phyloP scores from a whole-genome alignment of 768 basidiomycete genomes.

The Tylopilus intermedius region DNA sequence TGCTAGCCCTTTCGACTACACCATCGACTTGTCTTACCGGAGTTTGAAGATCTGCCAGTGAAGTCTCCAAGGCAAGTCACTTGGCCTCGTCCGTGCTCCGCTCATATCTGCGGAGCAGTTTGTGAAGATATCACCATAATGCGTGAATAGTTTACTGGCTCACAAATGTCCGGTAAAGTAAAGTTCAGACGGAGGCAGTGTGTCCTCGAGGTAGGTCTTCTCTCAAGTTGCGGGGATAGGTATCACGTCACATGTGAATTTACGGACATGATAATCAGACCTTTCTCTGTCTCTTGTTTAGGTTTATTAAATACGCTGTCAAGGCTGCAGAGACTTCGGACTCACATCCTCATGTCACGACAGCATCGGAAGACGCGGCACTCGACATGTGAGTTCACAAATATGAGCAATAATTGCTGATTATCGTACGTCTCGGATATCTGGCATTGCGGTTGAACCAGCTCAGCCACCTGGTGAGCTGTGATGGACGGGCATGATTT shows the following conservation, averaged over 20 bases:
- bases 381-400: background rate
- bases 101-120: background rate
- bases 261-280: background rate
- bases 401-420: background rate
- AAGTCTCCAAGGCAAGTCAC: too few species aligned
- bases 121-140: background rate
- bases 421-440: background rate
- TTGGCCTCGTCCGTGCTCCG: background rate
- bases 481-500: conserved; percentile 9
- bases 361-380: background rate
- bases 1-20: background rate
- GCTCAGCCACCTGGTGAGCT: conserved; percentile 1
- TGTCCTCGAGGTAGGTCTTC: conserved; percentile 1
- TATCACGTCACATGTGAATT: background rate
- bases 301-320: background rate
- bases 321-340: background rate
- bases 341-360: background rate
- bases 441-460: conserved; percentile 1
- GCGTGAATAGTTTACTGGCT: background rate
- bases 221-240: background rate
- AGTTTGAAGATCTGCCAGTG: too few species aligned
- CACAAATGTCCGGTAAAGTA: conserved; percentile 2
- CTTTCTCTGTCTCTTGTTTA: background rate
- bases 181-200: conserved; percentile 10
- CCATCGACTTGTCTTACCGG: too few species aligned